Percentiles rank a stretch among this genome's conserved stretches.
phyloP scores from a whole-genome alignment of 805 yeast species.

The Sugiyamaella lignohabitans region DNA sequence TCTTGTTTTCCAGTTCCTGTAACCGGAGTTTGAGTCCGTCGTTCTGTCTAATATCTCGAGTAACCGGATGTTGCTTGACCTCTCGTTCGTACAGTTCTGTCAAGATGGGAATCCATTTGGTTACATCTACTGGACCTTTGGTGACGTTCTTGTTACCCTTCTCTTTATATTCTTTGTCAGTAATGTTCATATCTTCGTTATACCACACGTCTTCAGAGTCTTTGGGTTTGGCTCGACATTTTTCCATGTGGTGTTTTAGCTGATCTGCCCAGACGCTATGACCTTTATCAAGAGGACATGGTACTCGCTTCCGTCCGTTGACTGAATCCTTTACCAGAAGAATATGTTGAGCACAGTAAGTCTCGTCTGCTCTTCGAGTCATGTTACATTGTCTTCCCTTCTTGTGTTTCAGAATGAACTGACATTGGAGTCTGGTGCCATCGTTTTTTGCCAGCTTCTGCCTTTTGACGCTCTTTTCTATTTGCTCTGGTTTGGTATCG shows the following conservation, averaged over 20 bases:
- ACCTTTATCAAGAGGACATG: slow-evolving; percentile 70
- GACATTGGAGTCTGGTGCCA: slow-evolving; percentile 18
- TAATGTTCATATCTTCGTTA: slow-evolving; percentile 41
- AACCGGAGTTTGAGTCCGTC: slow-evolving; percentile 40
- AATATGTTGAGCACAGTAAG: slow-evolving; percentile 61
- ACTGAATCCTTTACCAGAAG: slow-evolving; percentile 16
- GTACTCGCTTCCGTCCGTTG: slow-evolving; percentile 40
- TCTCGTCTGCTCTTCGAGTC: slow-evolving; percentile 45
- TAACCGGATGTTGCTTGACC: slow-evolving; percentile 10
- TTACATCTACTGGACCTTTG: slow-evolving; percentile 1
- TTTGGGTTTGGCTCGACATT: slow-evolving; percentile 42
- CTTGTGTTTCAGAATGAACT: slow-evolving; percentile 30
- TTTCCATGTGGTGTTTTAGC: slow-evolving; percentile 48
- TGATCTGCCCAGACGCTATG: slow-evolving; percentile 66
- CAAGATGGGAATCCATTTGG: slow-evolving; percentile 29
- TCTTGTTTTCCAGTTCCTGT: slow-evolving; percentile 47
- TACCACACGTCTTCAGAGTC: slow-evolving; percentile 40
- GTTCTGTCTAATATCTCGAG: slow-evolving; percentile 18
- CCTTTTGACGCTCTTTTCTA: neutral
- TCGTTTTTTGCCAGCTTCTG: neutral
- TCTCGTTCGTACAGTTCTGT: slow-evolving; percentile 8
- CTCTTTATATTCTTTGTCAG: slow-evolving; percentile 5
- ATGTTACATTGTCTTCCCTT: slow-evolving; percentile 53
- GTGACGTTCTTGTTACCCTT: neutral
- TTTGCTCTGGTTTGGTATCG: neutral